Evolutionary conservation across 129 eudicot genomes (phyloP).

Genomic region (Calendula officinalis): DNA sequence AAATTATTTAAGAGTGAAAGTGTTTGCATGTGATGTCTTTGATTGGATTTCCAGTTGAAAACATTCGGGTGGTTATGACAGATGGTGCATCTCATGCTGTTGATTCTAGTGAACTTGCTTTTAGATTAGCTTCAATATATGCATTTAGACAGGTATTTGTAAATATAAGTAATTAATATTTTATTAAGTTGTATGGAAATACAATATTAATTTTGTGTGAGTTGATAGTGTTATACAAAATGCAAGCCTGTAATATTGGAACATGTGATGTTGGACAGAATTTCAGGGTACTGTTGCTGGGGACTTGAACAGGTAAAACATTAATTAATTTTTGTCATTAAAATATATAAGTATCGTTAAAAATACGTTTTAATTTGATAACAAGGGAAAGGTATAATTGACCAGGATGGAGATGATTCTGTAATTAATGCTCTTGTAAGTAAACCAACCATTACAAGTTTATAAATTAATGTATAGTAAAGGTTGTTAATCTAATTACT

Average conservation of each 20-base stretch:
- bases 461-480: too few relatives aligned
- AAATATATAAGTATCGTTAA: slow-evolving; percentile 7
- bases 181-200: background rate
- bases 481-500: background rate
- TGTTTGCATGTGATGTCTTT: slow-evolving; percentile 40
- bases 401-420: slow-evolving; percentile 97
- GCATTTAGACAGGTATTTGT: slow-evolving; percentile 86
- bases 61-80: slow-evolving; percentile 62
- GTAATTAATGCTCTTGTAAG: slow-evolving; percentile 80
- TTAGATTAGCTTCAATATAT: slow-evolving; percentile 90
- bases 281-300: slow-evolving; percentile 96
- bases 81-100: slow-evolving; percentile 90
- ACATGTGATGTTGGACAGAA: slow-evolving; percentile 92
- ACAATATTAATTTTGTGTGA: background rate
- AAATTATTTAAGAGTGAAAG: background rate
- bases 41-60: slow-evolving; percentile 93
- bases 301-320: slow-evolving; percentile 77
- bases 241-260: slow-evolving; percentile 94
- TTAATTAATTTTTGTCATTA: background rate
- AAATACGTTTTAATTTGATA: background rate
- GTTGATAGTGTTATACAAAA: slow-evolving; percentile 54
- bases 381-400: slow-evolving; percentile 96
- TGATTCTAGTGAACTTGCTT: slow-evolving; percentile 99
- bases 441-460: background rate
- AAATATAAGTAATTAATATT: background rate